Evolutionary conservation across 2,329 filamentous ascomycete genomes (phyloP).

Genomic region (Exophiala sideris): DNA sequence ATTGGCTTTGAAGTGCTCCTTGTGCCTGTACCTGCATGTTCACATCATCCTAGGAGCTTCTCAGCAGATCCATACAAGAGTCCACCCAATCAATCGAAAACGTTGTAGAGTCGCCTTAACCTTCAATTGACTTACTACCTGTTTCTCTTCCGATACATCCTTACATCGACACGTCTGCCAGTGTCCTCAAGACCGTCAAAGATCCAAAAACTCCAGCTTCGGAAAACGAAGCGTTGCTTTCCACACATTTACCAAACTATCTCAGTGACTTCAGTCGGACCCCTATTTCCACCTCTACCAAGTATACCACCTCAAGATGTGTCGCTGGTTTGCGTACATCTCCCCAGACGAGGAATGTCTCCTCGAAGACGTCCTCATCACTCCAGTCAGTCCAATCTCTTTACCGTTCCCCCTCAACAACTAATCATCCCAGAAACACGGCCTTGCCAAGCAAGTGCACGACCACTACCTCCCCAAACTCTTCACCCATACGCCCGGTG

Average conservation of each 20-base stretch:
- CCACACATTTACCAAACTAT: too few relatives aligned
- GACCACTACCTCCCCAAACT: constrained; percentile 55
- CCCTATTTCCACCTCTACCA: background rate
- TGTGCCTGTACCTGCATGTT: background rate
- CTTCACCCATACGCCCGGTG: constrained; percentile 43
- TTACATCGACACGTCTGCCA: background rate
- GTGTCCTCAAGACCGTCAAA: background rate
- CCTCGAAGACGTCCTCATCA: constrained; percentile 54
- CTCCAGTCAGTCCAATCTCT: constrained; percentile 29
- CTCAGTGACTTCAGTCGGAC: too few relatives aligned
- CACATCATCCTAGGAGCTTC: background rate
- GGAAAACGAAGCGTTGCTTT: too few relatives aligned
- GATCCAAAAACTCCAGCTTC: background rate
- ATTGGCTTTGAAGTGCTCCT: too few relatives aligned
- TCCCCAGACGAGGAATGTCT: constrained; percentile 52
- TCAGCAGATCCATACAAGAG: background rate
- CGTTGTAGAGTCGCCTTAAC: background rate
- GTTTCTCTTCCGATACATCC: background rate
- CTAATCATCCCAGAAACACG: constrained; percentile 30
- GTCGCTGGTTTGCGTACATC: constrained; percentile 57
- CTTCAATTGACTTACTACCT: background rate
- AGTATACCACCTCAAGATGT: constrained; percentile 34
- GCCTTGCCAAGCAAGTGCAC: constrained; percentile 46
- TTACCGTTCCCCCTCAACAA: background rate
- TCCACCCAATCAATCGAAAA: background rate